Conservation (phyloP, 257 asterid genomes). For the Fraxinus cuspidata region DNA sequence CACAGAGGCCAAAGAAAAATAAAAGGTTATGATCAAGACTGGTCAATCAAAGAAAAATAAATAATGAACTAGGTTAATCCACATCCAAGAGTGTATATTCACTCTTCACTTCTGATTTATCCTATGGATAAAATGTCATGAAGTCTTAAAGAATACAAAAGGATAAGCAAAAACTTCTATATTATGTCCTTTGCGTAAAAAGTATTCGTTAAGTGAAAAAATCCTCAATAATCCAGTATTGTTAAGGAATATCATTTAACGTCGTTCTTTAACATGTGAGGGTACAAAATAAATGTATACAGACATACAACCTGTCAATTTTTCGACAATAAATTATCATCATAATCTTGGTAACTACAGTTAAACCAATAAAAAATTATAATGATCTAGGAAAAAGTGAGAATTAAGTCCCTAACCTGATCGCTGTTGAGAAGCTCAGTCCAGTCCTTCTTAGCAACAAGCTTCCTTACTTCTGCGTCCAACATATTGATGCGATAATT, state of each 20-base stretch:
- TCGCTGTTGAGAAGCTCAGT: constrained; percentile 66
- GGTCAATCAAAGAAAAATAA: background rate
- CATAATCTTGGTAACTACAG: background rate
- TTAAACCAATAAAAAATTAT: background rate
- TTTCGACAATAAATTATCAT: background rate
- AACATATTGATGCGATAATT: constrained; percentile 78
- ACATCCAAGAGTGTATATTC: background rate
- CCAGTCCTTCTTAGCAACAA: constrained; percentile 70
- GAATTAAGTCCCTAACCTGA: constrained; percentile 48
- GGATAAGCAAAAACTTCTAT: background rate
- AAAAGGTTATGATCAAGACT: background rate
- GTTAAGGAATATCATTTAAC: too few species aligned
- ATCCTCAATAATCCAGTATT: background rate
- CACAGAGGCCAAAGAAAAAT: background rate
- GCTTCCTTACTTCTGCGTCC: constrained; percentile 70
- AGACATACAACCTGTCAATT: background rate
- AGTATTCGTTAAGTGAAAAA: background rate
- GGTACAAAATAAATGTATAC: background rate
- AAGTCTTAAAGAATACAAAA: background rate
- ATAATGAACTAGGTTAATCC: background rate
- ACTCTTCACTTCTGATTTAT: background rate
- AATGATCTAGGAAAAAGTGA: background rate
- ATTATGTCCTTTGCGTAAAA: background rate
- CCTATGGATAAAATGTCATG: background rate
- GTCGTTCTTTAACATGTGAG: background rate